Base-by-base conservation (phyloP, 371 early-diverging fungal species). In the Lichtheimia hyalospora region DNA sequence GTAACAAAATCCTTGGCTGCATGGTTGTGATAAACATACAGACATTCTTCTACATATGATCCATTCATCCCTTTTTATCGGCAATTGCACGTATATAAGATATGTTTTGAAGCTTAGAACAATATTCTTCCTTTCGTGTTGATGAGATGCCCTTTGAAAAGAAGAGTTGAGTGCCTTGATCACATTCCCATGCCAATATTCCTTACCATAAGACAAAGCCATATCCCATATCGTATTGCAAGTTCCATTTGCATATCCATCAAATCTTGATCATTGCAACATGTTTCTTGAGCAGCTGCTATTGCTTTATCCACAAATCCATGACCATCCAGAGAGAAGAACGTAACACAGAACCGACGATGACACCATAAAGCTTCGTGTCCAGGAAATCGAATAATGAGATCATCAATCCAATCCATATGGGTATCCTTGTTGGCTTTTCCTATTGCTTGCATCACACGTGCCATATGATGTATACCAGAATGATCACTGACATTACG, bases 311-410 rank as follows among this genome's bases (percentile, higher is more conserved):
- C 49, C 2, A 74, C 48, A 40, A 74, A 67, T 4, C 25, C 46
- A 52, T 73, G 61, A 13, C 69, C 63, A 1, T 28, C 20, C 7
- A 21, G 5, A n/a, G n/a, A 3, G 5, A 18, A 60, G n/a, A 34
- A 49, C 5, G 41, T 46, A 15, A 15, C 34, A 41, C 74, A 79
- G 54, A 76, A 83, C 40, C 87, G 77, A 39, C 76, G 68, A 66
- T 86, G 85, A 42, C 73, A 81, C 87, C 87, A 86, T 20, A 84
- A 54, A 0, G 84, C 67, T 61, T 84, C 85, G 52, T 86, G 82
- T 12, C 83, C 84, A 7, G 85, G 85, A 42, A 73, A 86, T 52
- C 64, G 66, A 43, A 58, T 27, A 14, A 82, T 74, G 13, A 82
- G 49, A 12, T 57, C 52, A 21, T 70, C 60, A 3, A 73, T 43